Evolutionary conservation across 2,329 filamentous ascomycete species (phyloP).

Genomic region (Colletotrichum melonis): DNA sequence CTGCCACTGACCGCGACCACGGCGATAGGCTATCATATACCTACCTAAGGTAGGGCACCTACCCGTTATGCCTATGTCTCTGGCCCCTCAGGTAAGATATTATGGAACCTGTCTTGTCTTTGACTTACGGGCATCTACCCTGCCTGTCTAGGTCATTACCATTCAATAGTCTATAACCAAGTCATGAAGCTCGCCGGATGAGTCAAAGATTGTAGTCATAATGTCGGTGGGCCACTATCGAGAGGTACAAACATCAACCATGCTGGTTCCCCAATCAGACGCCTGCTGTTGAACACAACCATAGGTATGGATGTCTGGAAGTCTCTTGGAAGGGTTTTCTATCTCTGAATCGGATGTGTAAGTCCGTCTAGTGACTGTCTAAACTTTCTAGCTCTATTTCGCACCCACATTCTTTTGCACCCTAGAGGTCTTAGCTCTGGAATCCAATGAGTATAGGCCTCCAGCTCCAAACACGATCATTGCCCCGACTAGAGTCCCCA

Average conservation of each 20-base stretch:
- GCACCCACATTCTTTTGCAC: constrained; percentile 17
- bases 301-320: background rate
- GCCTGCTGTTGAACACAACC: background rate
- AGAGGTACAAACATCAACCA: background rate
- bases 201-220: background rate
- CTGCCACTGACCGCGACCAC: background rate
- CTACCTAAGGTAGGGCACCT: too few species aligned
- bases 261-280: background rate
- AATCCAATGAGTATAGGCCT: constrained; percentile 88
- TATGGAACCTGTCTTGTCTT: too few species aligned
- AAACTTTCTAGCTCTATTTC: constrained; percentile 20
- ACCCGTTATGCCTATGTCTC: background rate
- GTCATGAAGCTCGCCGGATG: background rate
- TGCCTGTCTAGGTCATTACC: too few species aligned
- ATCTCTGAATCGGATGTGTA: background rate
- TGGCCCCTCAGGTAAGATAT: too few species aligned
- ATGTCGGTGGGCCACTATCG: background rate
- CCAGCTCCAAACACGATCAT: constrained; percentile 89
- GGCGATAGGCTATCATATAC: too few species aligned
- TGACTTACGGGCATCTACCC: too few species aligned
- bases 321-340: too few species aligned
- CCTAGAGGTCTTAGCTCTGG: constrained; percentile 49
- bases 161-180: background rate
- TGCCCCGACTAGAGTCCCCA: constrained; percentile 83
- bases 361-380: background rate